Evolutionary conservation across 345 rosid species (phyloP).

Genomic region (Gossypioides kirkii): DNA sequence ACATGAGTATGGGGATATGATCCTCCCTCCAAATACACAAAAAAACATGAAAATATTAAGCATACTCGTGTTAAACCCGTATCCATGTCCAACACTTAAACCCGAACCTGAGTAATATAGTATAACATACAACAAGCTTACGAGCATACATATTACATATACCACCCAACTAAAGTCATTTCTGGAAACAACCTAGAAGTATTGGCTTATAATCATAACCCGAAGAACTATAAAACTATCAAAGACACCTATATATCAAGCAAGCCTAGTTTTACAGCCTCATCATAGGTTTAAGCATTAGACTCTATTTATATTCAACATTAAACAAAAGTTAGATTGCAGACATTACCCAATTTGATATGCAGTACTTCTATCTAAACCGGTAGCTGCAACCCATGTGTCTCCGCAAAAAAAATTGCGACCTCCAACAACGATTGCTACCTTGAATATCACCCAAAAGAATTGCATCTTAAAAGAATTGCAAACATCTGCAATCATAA

Average conservation of each 20-base stretch:
- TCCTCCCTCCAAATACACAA: neutral
- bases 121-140: neutral
- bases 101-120: neutral
- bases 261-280: neutral
- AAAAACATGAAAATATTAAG: neutral
- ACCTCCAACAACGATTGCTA: slow-evolving; percentile 87
- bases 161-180: neutral
- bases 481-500: neutral
- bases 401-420: slow-evolving; percentile 79
- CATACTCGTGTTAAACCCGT: neutral
- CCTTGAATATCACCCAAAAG: slow-evolving; percentile 35
- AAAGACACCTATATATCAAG: neutral
- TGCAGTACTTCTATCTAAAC: slow-evolving; percentile 74
- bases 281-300: neutral
- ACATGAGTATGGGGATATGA: neutral
- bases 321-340: neutral
- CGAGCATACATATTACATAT: neutral
- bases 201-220: too few relatives aligned
- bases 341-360: slow-evolving; percentile 71
- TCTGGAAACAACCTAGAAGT: too few relatives aligned
- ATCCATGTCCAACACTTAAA: neutral
- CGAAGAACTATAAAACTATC: neutral
- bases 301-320: neutral
- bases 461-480: neutral
- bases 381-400: slow-evolving; percentile 73